These are phyloP conservation scores for Marasmius sp. DNA, from an alignment of 1,284 basidiomycete species.

Conservation along the genomic window DNA sequence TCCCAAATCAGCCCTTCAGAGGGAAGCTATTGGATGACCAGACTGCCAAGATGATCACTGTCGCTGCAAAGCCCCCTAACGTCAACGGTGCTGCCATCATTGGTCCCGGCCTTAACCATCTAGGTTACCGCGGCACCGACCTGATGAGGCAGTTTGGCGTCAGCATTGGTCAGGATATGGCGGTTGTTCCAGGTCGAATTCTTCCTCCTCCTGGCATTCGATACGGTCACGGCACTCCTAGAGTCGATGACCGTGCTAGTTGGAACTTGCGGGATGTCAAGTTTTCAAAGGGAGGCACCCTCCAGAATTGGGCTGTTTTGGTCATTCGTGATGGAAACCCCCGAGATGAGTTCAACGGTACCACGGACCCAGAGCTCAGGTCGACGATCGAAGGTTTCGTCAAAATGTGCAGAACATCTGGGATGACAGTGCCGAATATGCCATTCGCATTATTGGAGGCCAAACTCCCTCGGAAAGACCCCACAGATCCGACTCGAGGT, in stretches of 20 bases:
- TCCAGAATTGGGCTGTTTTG: constrained; percentile 64
- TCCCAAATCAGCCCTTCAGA: constrained; percentile 67
- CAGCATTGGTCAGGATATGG: constrained; percentile 62
- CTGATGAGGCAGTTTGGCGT: constrained; percentile 53
- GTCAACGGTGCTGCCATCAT: constrained; percentile 63
- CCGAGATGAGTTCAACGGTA: constrained; percentile 44
- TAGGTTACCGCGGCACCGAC: constrained; percentile 54
- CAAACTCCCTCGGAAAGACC: constrained; percentile 43
- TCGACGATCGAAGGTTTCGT: constrained; percentile 48
- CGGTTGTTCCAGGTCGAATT: constrained; percentile 71
- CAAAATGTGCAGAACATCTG: constrained; percentile 56
- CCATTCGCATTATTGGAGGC: constrained; percentile 32
- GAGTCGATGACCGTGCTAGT: constrained; percentile 58
- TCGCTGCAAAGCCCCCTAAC: constrained; percentile 67
- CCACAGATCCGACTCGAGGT: constrained; percentile 47
- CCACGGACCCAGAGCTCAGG: constrained; percentile 48
- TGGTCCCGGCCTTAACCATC: constrained; percentile 51
- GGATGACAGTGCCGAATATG: constrained; percentile 52
- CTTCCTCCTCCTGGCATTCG: constrained; percentile 57
- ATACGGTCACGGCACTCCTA: constrained; percentile 48
- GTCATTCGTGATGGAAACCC: constrained; percentile 56
- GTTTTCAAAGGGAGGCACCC: constrained; percentile 53
- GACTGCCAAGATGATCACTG: constrained; percentile 66
- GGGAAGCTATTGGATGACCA: constrained; percentile 69
- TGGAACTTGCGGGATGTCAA: constrained; percentile 70